Conservation (phyloP, 805 yeast genomes). For the Lipomyces lipofer region DNA sequence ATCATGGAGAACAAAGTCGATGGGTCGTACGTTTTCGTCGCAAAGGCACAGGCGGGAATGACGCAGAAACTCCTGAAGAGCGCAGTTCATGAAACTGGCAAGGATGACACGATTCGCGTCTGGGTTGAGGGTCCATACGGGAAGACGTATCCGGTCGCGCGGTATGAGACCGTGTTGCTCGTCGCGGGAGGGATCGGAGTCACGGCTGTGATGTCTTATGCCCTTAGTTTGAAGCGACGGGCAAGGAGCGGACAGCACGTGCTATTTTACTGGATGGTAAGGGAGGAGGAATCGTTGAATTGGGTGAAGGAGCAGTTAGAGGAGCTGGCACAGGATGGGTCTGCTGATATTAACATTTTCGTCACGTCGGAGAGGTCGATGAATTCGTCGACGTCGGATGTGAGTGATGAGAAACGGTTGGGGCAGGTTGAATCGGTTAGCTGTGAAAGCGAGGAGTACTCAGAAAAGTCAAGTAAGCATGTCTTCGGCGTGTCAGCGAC, state of each 20-base stretch:
- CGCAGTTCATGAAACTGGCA: not conserved
- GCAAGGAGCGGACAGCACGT: slow-evolving; percentile 6
- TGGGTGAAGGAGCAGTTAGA: slow-evolving; percentile 14
- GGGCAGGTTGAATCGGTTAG: not conserved
- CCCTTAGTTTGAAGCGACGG: not conserved
- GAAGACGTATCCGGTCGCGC: slow-evolving; percentile 47
- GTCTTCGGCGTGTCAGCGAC: not conserved
- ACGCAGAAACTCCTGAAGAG: slow-evolving; percentile 6
- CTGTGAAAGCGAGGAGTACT: not conserved
- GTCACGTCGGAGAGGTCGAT: not conserved
- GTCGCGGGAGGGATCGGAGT: slow-evolving; percentile 57
- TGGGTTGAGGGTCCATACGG: slow-evolving; percentile 70
- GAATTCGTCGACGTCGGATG: not conserved
- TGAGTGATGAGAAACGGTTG: not conserved
- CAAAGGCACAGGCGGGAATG: slow-evolving; percentile 8
- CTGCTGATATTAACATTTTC: slow-evolving; percentile 8
- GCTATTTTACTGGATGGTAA: slow-evolving; percentile 8
- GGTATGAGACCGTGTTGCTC: slow-evolving; percentile 50
- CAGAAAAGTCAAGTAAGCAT: not conserved
- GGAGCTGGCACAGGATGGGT: slow-evolving; percentile 5
- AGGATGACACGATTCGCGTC: slow-evolving; percentile 3
- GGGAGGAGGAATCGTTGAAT: not conserved
- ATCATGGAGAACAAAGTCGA: slow-evolving; percentile 5
- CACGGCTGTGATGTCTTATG: slow-evolving; percentile 10
- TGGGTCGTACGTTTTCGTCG: slow-evolving; percentile 14